Percentiles rank a stretch among this genome's conserved stretches.
Conservation (phyloP, 2,329 filamentous ascomycete species). For the Pseudocercospora ulei region DNA sequence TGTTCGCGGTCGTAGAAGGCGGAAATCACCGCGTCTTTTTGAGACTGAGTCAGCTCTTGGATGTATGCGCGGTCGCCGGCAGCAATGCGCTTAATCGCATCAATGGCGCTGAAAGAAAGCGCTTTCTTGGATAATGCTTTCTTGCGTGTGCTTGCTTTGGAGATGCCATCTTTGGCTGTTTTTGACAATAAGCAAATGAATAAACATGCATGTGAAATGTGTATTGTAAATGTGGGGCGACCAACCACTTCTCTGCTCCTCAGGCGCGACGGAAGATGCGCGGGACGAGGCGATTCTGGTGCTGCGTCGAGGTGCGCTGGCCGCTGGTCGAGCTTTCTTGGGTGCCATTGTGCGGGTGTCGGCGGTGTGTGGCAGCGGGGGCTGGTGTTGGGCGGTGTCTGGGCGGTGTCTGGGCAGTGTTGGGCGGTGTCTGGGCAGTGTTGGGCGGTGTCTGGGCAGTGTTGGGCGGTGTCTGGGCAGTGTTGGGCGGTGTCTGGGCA, state of each 20-base stretch:
- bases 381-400: neutral
- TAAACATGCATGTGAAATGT: neutral
- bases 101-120: conserved; percentile 7
- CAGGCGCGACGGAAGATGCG: conserved; percentile 12
- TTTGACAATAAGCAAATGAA: conserved; percentile 1
- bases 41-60: conserved; percentile 12
- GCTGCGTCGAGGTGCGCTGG: conserved; percentile 13
- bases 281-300: conserved; percentile 14
- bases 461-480: too few species aligned
- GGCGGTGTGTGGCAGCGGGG: neutral
- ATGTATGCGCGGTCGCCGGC: conserved; percentile 11
- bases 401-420: too few species aligned
- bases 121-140: conserved; percentile 4
- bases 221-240: conserved; percentile 1
- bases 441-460: too few species aligned
- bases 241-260: conserved; percentile 11
- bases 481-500: too few species aligned
- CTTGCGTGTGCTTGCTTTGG: neutral
- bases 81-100: conserved; percentile 8
- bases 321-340: neutral
- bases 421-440: too few species aligned
- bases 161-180: conserved; percentile 4
- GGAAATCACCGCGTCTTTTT: conserved; percentile 20
- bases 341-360: neutral
- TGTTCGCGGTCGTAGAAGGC: conserved; percentile 12